A percentile compares a stretch with the other conserved stretches of the same genome.
Conservation (phyloP, 2,329 filamentous ascomycete species). For the Claviceps purpurea region DNA sequence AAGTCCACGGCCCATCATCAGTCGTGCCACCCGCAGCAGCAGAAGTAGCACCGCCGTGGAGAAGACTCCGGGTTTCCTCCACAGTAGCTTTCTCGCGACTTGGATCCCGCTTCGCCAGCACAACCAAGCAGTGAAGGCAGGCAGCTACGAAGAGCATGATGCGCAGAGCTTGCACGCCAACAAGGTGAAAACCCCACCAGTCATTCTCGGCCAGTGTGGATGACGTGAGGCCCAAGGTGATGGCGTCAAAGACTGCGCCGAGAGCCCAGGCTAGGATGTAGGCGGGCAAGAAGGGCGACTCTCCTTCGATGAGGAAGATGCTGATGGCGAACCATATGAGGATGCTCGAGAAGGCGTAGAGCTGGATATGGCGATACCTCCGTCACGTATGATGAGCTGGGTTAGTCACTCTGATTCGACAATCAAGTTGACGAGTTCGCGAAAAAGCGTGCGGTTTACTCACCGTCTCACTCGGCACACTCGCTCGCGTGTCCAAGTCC, state of each 20-base stretch:
- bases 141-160: background rate
- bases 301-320: constrained; percentile 5
- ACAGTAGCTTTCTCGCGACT: background rate
- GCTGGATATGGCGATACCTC: background rate
- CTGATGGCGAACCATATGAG: constrained; percentile 6
- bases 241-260: constrained; percentile 3
- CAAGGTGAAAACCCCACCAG: background rate
- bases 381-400: background rate
- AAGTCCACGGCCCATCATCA: background rate
- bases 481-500: background rate
- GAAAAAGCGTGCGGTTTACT: background rate
- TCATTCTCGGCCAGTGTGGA: background rate
- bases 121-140: background rate
- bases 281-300: constrained; percentile 6
- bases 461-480: constrained; percentile 1
- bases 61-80: constrained; percentile 3
- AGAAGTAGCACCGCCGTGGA: background rate
- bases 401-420: background rate
- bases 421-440: no score
- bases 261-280: constrained; percentile 4
- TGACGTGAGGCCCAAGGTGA: background rate
- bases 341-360: constrained; percentile 4
- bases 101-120: background rate
- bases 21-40: no score
- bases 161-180: background rate